A percentile compares a stretch with the other conserved stretches of the same genome.
These are phyloP conservation scores for Cinnamomum chago DNA, from an alignment of 164 flowering plant genomes.

Conservation along the genomic window DNA sequence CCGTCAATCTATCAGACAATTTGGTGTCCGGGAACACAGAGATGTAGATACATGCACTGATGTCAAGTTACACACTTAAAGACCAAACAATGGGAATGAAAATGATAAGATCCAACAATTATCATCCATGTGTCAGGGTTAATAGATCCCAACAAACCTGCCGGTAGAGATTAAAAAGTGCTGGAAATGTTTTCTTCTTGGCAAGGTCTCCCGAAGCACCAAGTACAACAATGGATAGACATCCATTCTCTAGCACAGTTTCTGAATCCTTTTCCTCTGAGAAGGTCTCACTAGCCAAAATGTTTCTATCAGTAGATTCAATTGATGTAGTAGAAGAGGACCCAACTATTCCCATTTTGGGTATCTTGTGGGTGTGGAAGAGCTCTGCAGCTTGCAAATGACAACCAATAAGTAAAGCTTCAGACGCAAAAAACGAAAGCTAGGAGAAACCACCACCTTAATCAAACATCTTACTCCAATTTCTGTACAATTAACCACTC, in stretches of 20 bases:
- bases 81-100: background rate
- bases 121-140: background rate
- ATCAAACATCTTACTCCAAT: background rate
- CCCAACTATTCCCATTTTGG: background rate
- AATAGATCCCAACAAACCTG: conserved; percentile 45
- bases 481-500: background rate
- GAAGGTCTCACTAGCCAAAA: conserved; percentile 40
- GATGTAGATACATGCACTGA: background rate
- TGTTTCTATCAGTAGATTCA: conserved; percentile 12
- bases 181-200: conserved; percentile 98
- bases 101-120: background rate
- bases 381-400: background rate
- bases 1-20: no score
- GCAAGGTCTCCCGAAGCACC: conserved; percentile 99
- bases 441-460: background rate
- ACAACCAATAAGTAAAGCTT: background rate
- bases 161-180: conserved; percentile 81
- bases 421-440: background rate
- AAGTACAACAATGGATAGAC: conserved; percentile 80
- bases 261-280: conserved; percentile 33
- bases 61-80: background rate
- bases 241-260: conserved; percentile 56
- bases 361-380: background rate
- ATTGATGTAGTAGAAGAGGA: background rate
- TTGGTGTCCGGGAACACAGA: background rate